Conservation (phyloP, 768 basidiomycete genomes). For the Pulveroboletus sp. region DNA sequence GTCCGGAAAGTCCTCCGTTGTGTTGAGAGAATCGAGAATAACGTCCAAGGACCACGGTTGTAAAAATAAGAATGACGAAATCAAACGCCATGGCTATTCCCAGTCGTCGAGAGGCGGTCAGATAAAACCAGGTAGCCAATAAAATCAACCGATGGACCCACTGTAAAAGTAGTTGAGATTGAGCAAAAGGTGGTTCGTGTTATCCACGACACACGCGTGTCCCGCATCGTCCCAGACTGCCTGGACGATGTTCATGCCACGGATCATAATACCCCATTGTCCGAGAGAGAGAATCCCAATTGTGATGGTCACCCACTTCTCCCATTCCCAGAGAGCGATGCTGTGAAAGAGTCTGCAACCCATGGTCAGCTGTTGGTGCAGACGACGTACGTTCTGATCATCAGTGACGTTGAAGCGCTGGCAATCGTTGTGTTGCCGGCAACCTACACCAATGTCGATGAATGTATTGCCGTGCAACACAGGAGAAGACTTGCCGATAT, state of each 20-base stretch:
- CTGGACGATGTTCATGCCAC: constrained; percentile 62
- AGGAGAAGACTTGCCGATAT: constrained; percentile 47
- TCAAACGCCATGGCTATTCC: constrained; percentile 65
- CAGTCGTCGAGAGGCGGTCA: neutral
- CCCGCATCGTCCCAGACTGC: constrained; percentile 47
- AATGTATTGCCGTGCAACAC: neutral
- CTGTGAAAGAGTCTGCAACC: constrained; percentile 35
- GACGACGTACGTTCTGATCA: constrained; percentile 56
- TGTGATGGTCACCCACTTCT: constrained; percentile 43
- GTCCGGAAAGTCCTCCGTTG: constrained; percentile 56
- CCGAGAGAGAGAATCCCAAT: constrained; percentile 54
- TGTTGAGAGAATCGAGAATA: constrained; percentile 36
- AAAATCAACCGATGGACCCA: constrained; percentile 35
- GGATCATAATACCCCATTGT: constrained; percentile 65
- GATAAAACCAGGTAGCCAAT: neutral
- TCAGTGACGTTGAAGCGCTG: constrained; percentile 48
- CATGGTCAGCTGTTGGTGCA: constrained; percentile 11
- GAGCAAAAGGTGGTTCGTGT: constrained; percentile 53
- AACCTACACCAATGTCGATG: constrained; percentile 13
- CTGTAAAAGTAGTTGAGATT: constrained; percentile 70
- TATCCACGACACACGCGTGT: constrained; percentile 46
- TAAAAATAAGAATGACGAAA: constrained; percentile 54
- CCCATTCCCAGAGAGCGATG: constrained; percentile 68
- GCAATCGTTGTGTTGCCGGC: constrained; percentile 27
- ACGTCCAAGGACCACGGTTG: constrained; percentile 48